Conservation (phyloP, 805 yeast species). For the Debaryomyces tyrocola region DNA sequence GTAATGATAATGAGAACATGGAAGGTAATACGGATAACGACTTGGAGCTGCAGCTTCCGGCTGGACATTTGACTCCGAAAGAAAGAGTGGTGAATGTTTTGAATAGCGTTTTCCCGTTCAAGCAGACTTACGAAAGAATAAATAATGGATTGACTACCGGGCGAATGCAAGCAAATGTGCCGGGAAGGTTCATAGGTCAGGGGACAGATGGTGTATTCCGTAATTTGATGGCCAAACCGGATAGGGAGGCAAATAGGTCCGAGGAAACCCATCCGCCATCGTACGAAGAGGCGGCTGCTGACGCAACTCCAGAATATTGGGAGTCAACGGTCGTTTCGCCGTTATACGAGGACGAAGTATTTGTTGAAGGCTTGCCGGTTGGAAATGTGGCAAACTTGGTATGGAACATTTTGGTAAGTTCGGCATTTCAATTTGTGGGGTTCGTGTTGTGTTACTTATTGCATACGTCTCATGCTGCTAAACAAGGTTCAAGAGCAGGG, state of each 20-base stretch:
- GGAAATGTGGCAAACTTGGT: constrained; percentile 85
- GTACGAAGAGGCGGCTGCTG: constrained; percentile 93
- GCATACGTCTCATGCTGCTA: constrained; percentile 96
- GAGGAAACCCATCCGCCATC: constrained; percentile 66
- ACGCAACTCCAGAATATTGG: constrained; percentile 95
- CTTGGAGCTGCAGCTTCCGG: constrained; percentile 28
- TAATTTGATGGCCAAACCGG: constrained; percentile 89
- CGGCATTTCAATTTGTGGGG: constrained; percentile 93
- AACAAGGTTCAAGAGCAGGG: constrained; percentile 92
- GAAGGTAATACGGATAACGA: constrained; percentile 12
- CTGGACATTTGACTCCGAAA: constrained; percentile 22
- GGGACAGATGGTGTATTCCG: constrained; percentile 89
- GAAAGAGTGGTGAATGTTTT: constrained; percentile 33
- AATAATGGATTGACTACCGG: constrained; percentile 43
- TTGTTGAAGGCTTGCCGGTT: constrained; percentile 93
- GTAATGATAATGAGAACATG: neutral
- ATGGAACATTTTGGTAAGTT: constrained; percentile 87
- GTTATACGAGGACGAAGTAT: constrained; percentile 81
- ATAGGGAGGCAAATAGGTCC: constrained; percentile 34
- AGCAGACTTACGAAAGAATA: constrained; percentile 43
- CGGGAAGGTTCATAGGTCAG: constrained; percentile 46
- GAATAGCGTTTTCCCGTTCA: constrained; percentile 36
- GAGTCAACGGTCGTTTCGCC: constrained; percentile 83
- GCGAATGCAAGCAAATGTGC: constrained; percentile 40
- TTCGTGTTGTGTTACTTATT: constrained; percentile 85